Percentiles rank a stretch among this genome's conserved stretches.
Conservation (phyloP, 371 early-diverging fungal species). For the Mucor irregularis region DNA sequence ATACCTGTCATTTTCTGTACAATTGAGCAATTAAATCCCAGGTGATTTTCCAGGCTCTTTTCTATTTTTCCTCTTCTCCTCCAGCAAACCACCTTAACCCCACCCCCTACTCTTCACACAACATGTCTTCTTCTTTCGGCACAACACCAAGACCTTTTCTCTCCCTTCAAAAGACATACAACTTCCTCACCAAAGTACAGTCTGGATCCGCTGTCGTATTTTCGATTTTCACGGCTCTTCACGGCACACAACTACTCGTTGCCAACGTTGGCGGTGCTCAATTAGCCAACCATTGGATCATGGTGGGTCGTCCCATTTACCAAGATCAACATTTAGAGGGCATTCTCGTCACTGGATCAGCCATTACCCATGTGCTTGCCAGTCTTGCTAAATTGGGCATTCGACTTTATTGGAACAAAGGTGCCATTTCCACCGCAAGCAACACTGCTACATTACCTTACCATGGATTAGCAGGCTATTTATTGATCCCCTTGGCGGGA, state of each 20-base stretch:
- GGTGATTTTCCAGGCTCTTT: neutral
- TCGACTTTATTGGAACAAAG: slow-evolving; percentile 24
- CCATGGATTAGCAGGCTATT: slow-evolving; percentile 31
- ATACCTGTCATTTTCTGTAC: too few species aligned
- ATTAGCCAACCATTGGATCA: slow-evolving; percentile 33
- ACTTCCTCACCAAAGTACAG: slow-evolving; percentile 33
- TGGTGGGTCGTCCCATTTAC: slow-evolving; percentile 45
- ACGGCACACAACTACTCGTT: slow-evolving; percentile 35
- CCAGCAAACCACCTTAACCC: neutral
- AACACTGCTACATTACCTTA: slow-evolving; percentile 13
- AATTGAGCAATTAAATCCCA: too few species aligned
- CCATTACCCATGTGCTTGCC: slow-evolving; percentile 30
- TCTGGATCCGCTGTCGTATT: slow-evolving; percentile 41
- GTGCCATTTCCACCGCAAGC: neutral
- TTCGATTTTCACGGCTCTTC: slow-evolving; percentile 34
- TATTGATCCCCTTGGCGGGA: slow-evolving; percentile 29
- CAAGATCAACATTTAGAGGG: slow-evolving; percentile 48
- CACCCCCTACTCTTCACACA: neutral
- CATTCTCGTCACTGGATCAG: slow-evolving; percentile 40
- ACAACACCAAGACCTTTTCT: slow-evolving; percentile 10
- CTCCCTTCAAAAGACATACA: slow-evolving; percentile 30
- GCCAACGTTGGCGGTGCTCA: slow-evolving; percentile 37
- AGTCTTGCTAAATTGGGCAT: slow-evolving; percentile 36
- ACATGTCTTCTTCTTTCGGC: slow-evolving; percentile 13
- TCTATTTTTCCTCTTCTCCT: neutral